Percentiles rank a stretch among this genome's conserved stretches.
These are phyloP conservation scores for Aspergillus felis DNA, from an alignment of 2,329 filamentous ascomycete species.

Conservation along the genomic window DNA sequence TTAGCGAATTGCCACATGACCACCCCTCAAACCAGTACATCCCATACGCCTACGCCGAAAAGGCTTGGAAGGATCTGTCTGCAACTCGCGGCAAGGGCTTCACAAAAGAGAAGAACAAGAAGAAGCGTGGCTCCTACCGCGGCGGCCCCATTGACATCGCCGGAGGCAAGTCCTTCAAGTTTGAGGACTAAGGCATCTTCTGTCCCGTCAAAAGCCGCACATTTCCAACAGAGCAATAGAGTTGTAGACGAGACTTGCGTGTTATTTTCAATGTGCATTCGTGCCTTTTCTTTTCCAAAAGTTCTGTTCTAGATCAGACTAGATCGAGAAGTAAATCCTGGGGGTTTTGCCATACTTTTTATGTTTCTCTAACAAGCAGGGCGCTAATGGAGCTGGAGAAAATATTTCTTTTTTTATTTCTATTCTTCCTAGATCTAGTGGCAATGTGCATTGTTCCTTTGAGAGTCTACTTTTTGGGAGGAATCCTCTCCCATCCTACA, in stretches of 20 bases:
- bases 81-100: conserved; percentile 94
- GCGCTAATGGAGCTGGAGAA: conserved; percentile 26
- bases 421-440: not conserved
- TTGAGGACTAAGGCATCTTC: conserved; percentile 65
- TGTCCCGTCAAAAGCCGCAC: not conserved
- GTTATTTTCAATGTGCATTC: not conserved
- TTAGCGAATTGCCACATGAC: conserved; percentile 63
- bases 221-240: conserved; percentile 2
- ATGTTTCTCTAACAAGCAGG: conserved; percentile 22
- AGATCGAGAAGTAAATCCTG: conserved; percentile 12
- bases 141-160: conserved; percentile 83
- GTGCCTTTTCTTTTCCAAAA: conserved; percentile 5
- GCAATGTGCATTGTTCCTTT: not conserved
- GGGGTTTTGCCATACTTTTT: conserved; percentile 11
- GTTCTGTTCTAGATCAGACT: conserved; percentile 6
- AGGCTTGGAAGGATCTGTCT: conserved; percentile 81
- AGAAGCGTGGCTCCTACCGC: conserved; percentile 84
- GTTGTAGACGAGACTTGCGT: conserved; percentile 2
- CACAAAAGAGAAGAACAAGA: conserved; percentile 99
- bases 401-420: conserved; percentile 3
- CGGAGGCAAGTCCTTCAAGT: conserved; percentile 84
- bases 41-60: conserved; percentile 81
- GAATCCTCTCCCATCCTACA: no score
- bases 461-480: not conserved
- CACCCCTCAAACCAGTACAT: conserved; percentile 78